phyloP scores from a whole-genome alignment of 2,329 filamentous ascomycete genomes.

The Pseudonectria buxi region DNA sequence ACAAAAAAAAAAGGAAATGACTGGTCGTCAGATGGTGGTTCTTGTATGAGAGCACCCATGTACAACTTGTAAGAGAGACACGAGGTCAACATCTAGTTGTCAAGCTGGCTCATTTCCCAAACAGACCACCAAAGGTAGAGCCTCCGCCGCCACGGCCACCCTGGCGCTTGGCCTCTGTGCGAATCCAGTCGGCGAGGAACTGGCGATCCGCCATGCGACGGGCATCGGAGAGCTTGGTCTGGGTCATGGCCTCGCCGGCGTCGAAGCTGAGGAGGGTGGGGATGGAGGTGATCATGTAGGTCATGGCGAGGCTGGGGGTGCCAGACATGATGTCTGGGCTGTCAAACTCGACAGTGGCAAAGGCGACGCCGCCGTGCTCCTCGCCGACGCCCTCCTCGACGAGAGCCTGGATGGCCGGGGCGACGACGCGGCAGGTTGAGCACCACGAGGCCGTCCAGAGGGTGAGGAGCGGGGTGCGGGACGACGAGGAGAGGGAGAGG shows the following conservation, averaged over 20 bases:
- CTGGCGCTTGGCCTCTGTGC: constrained; percentile 41
- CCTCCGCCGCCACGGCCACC: constrained; percentile 39
- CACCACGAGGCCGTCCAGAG: constrained; percentile 56
- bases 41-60: too few relatives aligned
- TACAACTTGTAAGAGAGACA: constrained; percentile 49
- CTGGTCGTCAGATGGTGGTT: too few relatives aligned
- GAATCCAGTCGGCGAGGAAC: constrained; percentile 49
- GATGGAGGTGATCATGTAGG: constrained; percentile 52
- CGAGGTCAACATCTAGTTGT: constrained; percentile 70
- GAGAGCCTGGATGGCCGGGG: constrained; percentile 42
- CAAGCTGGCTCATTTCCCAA: constrained; percentile 80
- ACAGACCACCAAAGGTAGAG: constrained; percentile 28
- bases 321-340: constrained; percentile 48
- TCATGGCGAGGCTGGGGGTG: constrained; percentile 36
- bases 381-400: constrained; percentile 47
- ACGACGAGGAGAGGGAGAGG: constrained; percentile 47
- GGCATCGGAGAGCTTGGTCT: constrained; percentile 44
- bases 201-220: constrained; percentile 40
- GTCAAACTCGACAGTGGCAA: constrained; percentile 50
- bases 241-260: constrained; percentile 43
- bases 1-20: too few relatives aligned
- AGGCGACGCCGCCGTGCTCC: constrained; percentile 48
- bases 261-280: constrained; percentile 54
- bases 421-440: constrained; percentile 44
- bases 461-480: constrained; percentile 49